Evolutionary conservation across 352 stramenopile species (phyloP).

Genomic region (Globisporangium radiosum): DNA sequence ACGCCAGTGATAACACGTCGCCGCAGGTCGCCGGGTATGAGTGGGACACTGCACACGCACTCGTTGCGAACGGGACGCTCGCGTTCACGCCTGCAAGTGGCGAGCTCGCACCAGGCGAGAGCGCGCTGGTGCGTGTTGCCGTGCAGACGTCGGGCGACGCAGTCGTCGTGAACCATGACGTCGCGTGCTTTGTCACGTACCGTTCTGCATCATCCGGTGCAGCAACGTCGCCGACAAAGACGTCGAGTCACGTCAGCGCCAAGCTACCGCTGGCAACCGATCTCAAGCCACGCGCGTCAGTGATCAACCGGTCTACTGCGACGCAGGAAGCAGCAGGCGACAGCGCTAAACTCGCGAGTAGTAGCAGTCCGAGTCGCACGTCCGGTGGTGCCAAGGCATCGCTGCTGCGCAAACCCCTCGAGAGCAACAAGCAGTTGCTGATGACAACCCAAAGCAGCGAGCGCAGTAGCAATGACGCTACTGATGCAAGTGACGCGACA

Average conservation of each 20-base stretch:
- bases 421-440: too few species aligned
- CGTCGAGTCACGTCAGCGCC: neutral
- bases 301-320: conserved; percentile 54
- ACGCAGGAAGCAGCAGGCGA: conserved; percentile 46
- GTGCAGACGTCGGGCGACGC: conserved; percentile 31
- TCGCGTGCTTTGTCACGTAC: conserved; percentile 48
- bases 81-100: conserved; percentile 45
- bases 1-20: neutral
- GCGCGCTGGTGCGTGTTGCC: conserved; percentile 45
- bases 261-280: conserved; percentile 1
- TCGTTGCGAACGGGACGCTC: conserved; percentile 41
- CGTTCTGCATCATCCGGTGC: neutral
- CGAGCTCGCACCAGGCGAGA: conserved; percentile 37
- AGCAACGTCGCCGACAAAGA: neutral
- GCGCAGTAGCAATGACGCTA: too few species aligned
- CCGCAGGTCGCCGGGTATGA: conserved; percentile 29
- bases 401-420: neutral
- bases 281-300: conserved; percentile 23
- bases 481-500: neutral
- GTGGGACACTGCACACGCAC: conserved; percentile 51
- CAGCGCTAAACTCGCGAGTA: conserved; percentile 9
- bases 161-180: conserved; percentile 61
- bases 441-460: too few species aligned
- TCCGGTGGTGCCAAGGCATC: too few species aligned
- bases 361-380: neutral